phyloP scores from a whole-genome alignment of 495 filamentous ascomycete genomes.

The Oleoguttula mirabilis region DNA sequence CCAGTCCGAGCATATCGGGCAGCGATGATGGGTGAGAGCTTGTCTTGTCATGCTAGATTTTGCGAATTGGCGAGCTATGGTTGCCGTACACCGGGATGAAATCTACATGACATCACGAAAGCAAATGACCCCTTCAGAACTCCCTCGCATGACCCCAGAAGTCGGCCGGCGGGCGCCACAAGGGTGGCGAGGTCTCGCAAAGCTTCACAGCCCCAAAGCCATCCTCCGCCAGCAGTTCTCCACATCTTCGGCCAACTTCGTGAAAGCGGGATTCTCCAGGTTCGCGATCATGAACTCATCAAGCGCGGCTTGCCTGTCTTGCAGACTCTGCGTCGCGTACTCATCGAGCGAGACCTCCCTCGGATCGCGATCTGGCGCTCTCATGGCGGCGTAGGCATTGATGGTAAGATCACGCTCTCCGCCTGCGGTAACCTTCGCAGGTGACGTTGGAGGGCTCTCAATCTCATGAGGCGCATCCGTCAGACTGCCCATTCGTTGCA shows the following conservation, averaged over 20 bases:
- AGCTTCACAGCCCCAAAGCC: slow-evolving; percentile 25
- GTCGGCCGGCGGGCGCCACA: too few species aligned
- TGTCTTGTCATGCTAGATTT: too few species aligned
- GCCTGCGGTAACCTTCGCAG: slow-evolving; percentile 13
- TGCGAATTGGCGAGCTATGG: too few species aligned
- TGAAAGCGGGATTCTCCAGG: slow-evolving; percentile 32
- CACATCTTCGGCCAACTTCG: slow-evolving; percentile 33
- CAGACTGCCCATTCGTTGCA: slow-evolving; percentile 8
- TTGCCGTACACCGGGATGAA: too few species aligned
- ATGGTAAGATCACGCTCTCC: slow-evolving; percentile 7
- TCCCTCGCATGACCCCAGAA: too few species aligned
- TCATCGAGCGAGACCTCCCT: slow-evolving; percentile 12
- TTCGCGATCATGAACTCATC: slow-evolving; percentile 34
- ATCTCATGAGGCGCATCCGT: slow-evolving; percentile 15
- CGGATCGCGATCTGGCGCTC: background rate
- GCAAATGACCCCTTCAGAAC: too few species aligned
- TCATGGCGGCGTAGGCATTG: background rate
- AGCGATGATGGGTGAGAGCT: slow-evolving; percentile 14
- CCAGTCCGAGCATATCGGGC: slow-evolving; percentile 14
- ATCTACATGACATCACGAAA: too few species aligned
- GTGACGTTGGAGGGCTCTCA: slow-evolving; percentile 2
- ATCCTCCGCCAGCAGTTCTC: slow-evolving; percentile 33
- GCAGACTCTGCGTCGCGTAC: slow-evolving; percentile 27
- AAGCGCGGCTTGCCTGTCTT: slow-evolving; percentile 27
- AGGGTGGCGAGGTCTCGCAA: too few species aligned